Evolutionary conservation across 805 yeast species (phyloP).

Genomic region (Candida alai): DNA sequence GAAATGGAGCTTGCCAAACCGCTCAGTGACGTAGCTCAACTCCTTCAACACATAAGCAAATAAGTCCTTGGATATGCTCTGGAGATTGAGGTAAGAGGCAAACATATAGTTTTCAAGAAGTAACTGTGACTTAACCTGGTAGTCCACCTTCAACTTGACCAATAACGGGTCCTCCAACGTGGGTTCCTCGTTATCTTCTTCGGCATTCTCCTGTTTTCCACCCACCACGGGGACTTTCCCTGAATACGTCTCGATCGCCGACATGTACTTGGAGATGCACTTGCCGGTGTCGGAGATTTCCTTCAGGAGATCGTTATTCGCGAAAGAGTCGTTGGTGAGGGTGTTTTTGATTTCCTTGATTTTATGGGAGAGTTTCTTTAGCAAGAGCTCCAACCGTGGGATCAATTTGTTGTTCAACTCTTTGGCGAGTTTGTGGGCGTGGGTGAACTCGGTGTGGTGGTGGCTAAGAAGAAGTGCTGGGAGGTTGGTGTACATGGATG

Average conservation of each 20-base stretch:
- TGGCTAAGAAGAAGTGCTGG: slow-evolving; percentile 33
- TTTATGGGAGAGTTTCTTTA: slow-evolving; percentile 31
- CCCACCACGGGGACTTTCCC: slow-evolving; percentile 32
- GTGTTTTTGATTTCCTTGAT: slow-evolving; percentile 40
- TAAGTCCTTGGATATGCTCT: slow-evolving; percentile 37
- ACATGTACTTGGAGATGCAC: slow-evolving; percentile 37
- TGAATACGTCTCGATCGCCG: slow-evolving; percentile 33
- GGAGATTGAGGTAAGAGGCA: slow-evolving; percentile 40
- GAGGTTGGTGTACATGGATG: slow-evolving; percentile 22
- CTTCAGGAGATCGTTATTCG: slow-evolving; percentile 29
- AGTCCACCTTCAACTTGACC: slow-evolving; percentile 35
- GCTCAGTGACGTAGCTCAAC: slow-evolving; percentile 27
- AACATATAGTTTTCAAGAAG: slow-evolving; percentile 39
- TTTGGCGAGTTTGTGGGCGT: slow-evolving; percentile 25
- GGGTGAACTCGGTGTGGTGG: slow-evolving; percentile 26
- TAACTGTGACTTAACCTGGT: slow-evolving; percentile 38
- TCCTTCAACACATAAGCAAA: slow-evolving; percentile 36
- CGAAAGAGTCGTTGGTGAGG: slow-evolving; percentile 39
- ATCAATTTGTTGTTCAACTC: slow-evolving; percentile 31
- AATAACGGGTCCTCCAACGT: slow-evolving; percentile 39
- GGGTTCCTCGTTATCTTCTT: slow-evolving; percentile 21
- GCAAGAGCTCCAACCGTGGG: slow-evolving; percentile 34
- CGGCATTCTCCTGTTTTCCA: slow-evolving; percentile 15
- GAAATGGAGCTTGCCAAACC: slow-evolving; percentile 26
- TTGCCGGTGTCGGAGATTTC: slow-evolving; percentile 58